A percentile compares a stretch with the other conserved stretches of the same genome.
These are phyloP conservation scores for Suillus subluteus DNA, from an alignment of 768 basidiomycete species.

Conservation along the genomic window DNA sequence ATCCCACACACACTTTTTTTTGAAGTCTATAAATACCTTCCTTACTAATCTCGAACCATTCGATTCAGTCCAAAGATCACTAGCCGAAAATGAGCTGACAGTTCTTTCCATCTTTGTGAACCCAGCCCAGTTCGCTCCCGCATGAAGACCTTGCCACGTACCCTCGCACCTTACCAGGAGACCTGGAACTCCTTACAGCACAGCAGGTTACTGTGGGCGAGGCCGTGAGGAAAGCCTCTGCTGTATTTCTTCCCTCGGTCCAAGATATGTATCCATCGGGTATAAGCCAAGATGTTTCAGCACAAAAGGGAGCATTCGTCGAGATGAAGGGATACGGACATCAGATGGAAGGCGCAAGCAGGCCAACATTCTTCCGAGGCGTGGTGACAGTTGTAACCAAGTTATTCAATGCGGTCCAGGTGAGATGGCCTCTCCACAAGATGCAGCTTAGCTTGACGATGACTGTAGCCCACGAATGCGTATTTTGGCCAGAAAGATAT, in stretches of 20 bases:
- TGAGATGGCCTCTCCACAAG: slow-evolving; percentile 36
- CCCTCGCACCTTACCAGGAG: slow-evolving; percentile 81
- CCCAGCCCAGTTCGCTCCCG: slow-evolving; percentile 95
- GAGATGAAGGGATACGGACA: slow-evolving; percentile 90
- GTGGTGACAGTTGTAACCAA: slow-evolving; percentile 96
- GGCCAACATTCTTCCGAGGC: slow-evolving; percentile 93
- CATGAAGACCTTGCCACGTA: slow-evolving; percentile 92
- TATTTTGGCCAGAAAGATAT: slow-evolving; percentile 99
- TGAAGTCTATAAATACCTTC: neutral
- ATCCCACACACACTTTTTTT: slow-evolving; percentile 24
- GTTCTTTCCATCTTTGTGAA: slow-evolving; percentile 97
- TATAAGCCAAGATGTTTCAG: slow-evolving; percentile 71
- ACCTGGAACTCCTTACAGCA: slow-evolving; percentile 63
- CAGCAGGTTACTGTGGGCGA: slow-evolving; percentile 37
- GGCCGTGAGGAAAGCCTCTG: slow-evolving; percentile 51
- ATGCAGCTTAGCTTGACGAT: slow-evolving; percentile 3
- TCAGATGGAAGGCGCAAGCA: slow-evolving; percentile 88
- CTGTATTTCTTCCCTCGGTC: slow-evolving; percentile 80
- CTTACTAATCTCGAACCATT: slow-evolving; percentile 7
- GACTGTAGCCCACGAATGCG: slow-evolving; percentile 76
- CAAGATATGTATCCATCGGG: slow-evolving; percentile 93
- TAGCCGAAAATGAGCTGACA: slow-evolving; percentile 81
- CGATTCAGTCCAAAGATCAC: slow-evolving; percentile 71
- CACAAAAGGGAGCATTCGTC: slow-evolving; percentile 88
- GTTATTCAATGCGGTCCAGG: slow-evolving; percentile 91